A percentile compares a stretch with the other conserved stretches of the same genome.
These are phyloP conservation scores for Gnomoniopsis smithogilvyi DNA, from an alignment of 2,329 filamentous ascomycete genomes.

Conservation along the genomic window DNA sequence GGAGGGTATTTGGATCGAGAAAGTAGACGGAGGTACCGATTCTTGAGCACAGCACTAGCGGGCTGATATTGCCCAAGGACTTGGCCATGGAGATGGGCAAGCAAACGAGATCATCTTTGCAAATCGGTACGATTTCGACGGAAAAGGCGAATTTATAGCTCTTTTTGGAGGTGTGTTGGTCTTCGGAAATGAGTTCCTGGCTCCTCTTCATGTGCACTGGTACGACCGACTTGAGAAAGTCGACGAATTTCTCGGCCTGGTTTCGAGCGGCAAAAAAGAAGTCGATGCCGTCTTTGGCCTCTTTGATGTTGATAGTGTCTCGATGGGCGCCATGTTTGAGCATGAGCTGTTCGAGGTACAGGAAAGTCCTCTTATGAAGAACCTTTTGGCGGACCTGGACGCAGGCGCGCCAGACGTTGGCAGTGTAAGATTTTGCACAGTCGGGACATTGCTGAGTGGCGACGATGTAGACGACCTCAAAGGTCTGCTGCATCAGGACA, in stretches of 20 bases:
- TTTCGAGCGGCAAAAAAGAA: constrained; percentile 92
- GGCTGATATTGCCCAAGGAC: constrained; percentile 81
- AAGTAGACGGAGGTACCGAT: constrained; percentile 89
- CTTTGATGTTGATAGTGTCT: constrained; percentile 97
- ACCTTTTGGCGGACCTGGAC: constrained; percentile 98
- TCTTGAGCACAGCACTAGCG: constrained; percentile 79
- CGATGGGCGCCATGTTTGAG: constrained; percentile 88
- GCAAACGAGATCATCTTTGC: constrained; percentile 95
- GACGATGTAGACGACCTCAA: constrained; percentile 91
- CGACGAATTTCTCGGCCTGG: constrained; percentile 75
- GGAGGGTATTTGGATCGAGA: constrained; percentile 85
- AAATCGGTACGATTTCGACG: constrained; percentile 86
- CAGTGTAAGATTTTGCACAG: constrained; percentile 92
- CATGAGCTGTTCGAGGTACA: constrained; percentile 85
- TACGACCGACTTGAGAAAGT: constrained; percentile 74
- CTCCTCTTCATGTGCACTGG: constrained; percentile 59
- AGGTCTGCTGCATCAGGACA: constrained; percentile 80
- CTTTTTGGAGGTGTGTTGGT: constrained; percentile 85
- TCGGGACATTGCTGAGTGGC: constrained; percentile 93
- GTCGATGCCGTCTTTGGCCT: constrained; percentile 87
- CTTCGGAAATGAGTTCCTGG: constrained; percentile 77
- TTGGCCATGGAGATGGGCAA: constrained; percentile 87
- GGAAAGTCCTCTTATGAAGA: constrained; percentile 77
- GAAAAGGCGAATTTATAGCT: constrained; percentile 96
- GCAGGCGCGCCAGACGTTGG: constrained; percentile 89